Percentiles rank a stretch among this genome's conserved stretches.
Conservation (phyloP, 1,139 yeast species). For the Kluyveromyces marxianus region DNA sequence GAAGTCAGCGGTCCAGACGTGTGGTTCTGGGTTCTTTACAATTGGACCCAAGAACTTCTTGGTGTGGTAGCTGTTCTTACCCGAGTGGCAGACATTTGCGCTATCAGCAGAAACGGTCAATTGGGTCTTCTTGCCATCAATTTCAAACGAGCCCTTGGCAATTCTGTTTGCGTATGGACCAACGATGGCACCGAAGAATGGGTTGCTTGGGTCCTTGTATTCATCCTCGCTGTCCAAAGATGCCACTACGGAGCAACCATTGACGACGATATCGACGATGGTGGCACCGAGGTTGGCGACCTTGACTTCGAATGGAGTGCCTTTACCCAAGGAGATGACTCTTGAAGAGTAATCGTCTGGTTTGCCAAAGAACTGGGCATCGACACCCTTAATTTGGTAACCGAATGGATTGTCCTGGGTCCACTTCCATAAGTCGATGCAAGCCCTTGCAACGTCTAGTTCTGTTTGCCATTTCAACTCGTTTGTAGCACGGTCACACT, state of each 20-base stretch:
- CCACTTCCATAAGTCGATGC: conserved; percentile 76
- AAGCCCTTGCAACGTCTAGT: conserved; percentile 53
- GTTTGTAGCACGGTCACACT: conserved; percentile 54
- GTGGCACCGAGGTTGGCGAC: conserved; percentile 48
- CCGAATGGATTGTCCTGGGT: conserved; percentile 64
- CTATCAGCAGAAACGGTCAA: conserved; percentile 38
- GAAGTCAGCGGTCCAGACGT: conserved; percentile 36
- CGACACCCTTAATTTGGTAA: conserved; percentile 32
- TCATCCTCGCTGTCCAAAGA: conserved; percentile 33
- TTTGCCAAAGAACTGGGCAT: conserved; percentile 18
- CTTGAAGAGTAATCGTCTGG: conserved; percentile 30
- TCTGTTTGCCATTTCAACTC: conserved; percentile 64
- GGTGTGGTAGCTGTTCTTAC: conserved; percentile 46
- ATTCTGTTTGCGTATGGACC: conserved; percentile 63
- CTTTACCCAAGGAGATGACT: conserved; percentile 36
- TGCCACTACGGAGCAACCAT: conserved; percentile 32
- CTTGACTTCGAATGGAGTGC: conserved; percentile 35
- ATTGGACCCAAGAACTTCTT: conserved; percentile 46
- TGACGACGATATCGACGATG: conserved; percentile 37
- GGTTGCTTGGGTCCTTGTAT: conserved; percentile 36
- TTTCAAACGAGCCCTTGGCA: conserved; percentile 37
- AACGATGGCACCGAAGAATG: conserved; percentile 54
- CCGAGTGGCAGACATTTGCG: conserved; percentile 44
- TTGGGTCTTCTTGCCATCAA: conserved; percentile 37
- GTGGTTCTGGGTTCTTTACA: conserved; percentile 31